Base-by-base conservation (phyloP, 2,329 filamentous ascomycete genomes). In the Aspergillus texensis region DNA sequence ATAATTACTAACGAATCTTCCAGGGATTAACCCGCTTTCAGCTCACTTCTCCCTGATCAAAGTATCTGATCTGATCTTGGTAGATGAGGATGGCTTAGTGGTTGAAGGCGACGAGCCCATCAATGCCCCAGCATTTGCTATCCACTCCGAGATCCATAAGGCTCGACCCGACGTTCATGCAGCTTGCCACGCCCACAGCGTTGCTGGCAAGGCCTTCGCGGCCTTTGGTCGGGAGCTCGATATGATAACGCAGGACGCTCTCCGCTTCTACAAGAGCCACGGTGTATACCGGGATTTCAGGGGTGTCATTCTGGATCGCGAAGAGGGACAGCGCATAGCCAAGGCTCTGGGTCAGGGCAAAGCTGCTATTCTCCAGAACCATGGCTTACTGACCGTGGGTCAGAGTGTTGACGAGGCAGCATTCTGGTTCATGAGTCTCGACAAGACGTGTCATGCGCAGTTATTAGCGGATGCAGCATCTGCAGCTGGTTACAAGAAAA, bases 351-450 rank as follows among this genome's bases (percentile, higher is more conserved):
- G 89, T 0, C 28, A 50, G 2, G 90, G 83, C 26, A 86, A 85
- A 74, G 89, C 83, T 1, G 82, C 87, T 66, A 88, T 92, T 54
- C 78, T 92, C 57, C 81, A 89, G 67, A 93, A 92, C 73, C 90
- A 93, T 76, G 91, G 91, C 0, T 78, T 93, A 41, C 76, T 93
- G 57, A 91, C 89, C 0, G 89, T 91, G 0, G 91, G 91, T 4
- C 71, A 76, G 8, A 93, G 90, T 0, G 90, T 93, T 2, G 90
- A 93, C 71, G 90, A 93, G 76, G 90, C 90, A 1, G 88, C 87
- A 0, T 93, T 89, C 74, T 75, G 92, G 58, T 90, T 91, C 72
- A 87, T 86, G 0, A 78, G 89, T 53, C 82, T 92, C 74, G 90
- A 93, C 75, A 82, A 89, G 56, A 87, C 85, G 53, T 92, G 90